Conservation (phyloP, 129 eudicot genomes). For the Silybum marianum region DNA sequence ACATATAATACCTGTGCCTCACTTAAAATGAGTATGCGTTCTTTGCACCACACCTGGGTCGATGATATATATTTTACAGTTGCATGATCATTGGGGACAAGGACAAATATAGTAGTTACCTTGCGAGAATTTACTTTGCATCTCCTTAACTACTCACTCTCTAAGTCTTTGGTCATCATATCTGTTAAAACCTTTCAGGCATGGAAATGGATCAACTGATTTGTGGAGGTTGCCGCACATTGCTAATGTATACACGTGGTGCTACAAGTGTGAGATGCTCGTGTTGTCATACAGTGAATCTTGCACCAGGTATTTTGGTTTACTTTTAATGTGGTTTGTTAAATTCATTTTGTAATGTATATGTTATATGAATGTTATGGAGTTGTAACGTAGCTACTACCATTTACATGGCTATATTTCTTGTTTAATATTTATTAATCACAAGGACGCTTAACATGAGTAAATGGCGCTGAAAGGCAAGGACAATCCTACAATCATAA, state of each 20-base stretch:
- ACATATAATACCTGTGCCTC: background rate
- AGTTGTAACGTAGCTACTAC: no score
- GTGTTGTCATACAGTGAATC: constrained; percentile 77
- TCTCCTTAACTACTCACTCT: background rate
- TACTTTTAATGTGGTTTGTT: background rate
- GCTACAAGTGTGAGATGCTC: constrained; percentile 92
- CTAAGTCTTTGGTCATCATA: background rate
- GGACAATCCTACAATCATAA: background rate
- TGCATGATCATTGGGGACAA: background rate
- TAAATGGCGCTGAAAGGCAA: background rate
- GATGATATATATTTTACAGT: background rate
- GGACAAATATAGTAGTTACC: background rate
- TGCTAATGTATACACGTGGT: constrained; percentile 81
- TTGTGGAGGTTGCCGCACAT: constrained; percentile 82
- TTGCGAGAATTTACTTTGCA: background rate
- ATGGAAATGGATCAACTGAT: constrained; percentile 84
- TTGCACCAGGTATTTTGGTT: constrained; percentile 53
- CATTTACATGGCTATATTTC: background rate
- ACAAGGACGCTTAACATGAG: background rate
- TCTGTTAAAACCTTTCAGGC: constrained; percentile 41
- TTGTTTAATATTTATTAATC: background rate
- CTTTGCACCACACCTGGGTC: no score
- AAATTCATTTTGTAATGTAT: background rate
- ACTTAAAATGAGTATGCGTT: background rate
- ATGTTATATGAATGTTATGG: background rate